Base-by-base conservation (phyloP, 177 flowering plant species). In the Vitis hybrid region DNA sequence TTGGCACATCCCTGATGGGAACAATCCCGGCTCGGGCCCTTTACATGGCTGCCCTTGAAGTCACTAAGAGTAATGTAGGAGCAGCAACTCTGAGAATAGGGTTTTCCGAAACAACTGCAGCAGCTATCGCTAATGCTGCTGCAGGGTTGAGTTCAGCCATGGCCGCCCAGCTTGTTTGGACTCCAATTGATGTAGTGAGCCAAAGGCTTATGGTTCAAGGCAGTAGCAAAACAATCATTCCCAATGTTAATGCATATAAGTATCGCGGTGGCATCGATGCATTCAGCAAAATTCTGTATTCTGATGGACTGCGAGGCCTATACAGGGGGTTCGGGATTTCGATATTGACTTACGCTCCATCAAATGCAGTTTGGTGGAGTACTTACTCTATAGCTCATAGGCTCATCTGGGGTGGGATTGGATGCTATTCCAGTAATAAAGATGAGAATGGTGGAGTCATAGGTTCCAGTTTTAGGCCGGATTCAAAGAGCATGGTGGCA, bases 321-420 rank as follows among this genome's bases (percentile, higher is more conserved):
- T 94, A 94, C 61, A 79, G 97, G 49, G 98, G 98, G 15, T 94
- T 94, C 75, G 98, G 98, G 76, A 80, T 92, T 50, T 94, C 98
- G 1, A 89, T 91, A 35, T 14, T 92, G 71, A 88, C 97, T 3
- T 92, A 92, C 65, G 97, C 98, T 0, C 98, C 98, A 3, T 94
- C 97, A 0, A 94, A 92, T 88, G 98, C 97, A 2, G 88, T 90
- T n/a, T 94, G 98, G 98, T 94, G 98, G 97, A 90, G 91, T 7
- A 91, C 97, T 15, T 94, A 92, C 74, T 91, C 97, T 3, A 84
- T 89, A 0, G 82, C 89, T 0, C 87, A 92, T 46, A 73, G 90
- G 68, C 64, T 84, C 4, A 76, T 91, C 21, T 90, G 92, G 95
- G 82, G 82, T 30, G 81, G 85, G 4, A 3, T 90, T 32, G 82